Evolutionary conservation across 768 basidiomycete genomes (phyloP).

Genomic region (Trametes meyenii): DNA sequence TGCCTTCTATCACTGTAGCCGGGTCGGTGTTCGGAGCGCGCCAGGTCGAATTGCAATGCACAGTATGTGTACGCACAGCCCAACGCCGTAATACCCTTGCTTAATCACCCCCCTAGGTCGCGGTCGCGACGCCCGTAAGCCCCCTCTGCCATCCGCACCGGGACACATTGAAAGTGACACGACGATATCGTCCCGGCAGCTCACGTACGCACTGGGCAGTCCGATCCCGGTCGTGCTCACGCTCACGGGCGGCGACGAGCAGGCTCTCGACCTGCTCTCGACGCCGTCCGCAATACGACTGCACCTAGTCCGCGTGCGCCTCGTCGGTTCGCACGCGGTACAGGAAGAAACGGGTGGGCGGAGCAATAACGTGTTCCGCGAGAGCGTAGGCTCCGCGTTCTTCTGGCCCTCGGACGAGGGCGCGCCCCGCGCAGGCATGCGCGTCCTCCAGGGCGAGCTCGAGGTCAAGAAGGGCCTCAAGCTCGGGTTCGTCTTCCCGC

Average conservation of each 20-base stretch:
- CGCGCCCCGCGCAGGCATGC: constrained; percentile 34
- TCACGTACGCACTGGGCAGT: constrained; percentile 53
- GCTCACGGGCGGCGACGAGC: constrained; percentile 45
- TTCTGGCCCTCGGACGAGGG: constrained; percentile 51
- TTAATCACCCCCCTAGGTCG: constrained; percentile 38
- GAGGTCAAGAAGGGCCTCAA: constrained; percentile 49
- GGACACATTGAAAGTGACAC: background rate
- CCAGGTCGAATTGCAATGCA: constrained; percentile 34
- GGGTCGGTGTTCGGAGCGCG: constrained; percentile 42
- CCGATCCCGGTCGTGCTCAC: constrained; percentile 55
- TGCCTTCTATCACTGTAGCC: constrained; percentile 35
- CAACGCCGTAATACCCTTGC: background rate
- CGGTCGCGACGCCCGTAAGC: constrained; percentile 52
- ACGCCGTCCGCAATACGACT: constrained; percentile 43
- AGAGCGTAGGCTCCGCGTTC: constrained; percentile 45
- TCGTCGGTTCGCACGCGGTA: constrained; percentile 49
- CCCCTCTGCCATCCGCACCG: too few species aligned
- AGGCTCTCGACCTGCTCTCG: constrained; percentile 54
- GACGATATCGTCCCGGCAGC: constrained; percentile 34
- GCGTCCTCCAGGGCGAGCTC: constrained; percentile 53
- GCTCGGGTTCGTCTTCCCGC: constrained; percentile 46
- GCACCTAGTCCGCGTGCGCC: constrained; percentile 49
- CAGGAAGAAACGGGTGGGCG: constrained; percentile 42
- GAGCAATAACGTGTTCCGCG: constrained; percentile 50
- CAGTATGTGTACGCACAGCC: constrained; percentile 31